Evolutionary conservation across 176 grass and related monocot genomes (phyloP).

Genomic region (Stipa capillata): DNA sequence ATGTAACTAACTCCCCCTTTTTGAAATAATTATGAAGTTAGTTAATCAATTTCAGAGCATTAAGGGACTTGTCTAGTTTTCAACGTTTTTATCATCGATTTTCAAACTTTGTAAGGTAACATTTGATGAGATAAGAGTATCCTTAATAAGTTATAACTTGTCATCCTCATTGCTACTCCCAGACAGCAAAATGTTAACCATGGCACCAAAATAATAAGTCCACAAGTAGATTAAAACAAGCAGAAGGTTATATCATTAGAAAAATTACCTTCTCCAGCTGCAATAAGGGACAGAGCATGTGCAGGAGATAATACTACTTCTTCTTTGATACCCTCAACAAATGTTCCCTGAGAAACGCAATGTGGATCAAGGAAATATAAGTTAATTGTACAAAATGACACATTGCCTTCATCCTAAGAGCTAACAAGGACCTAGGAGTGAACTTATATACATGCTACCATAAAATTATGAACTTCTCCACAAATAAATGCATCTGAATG

Average conservation of each 20-base stretch:
- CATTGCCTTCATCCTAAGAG: neutral
- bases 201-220: neutral
- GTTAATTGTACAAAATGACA: conserved; percentile 7
- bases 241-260: neutral
- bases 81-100: neutral
- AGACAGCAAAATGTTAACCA: neutral
- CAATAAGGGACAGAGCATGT: conserved; percentile 96
- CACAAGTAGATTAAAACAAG: neutral
- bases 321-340: conserved; percentile 99
- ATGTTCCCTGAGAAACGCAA: conserved; percentile 70
- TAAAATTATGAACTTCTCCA: neutral
- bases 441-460: conserved; percentile 7
- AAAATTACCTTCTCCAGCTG: conserved; percentile 89
- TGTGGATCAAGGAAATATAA: conserved; percentile 3
- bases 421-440: neutral
- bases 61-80: neutral
- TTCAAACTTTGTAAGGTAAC: neutral
- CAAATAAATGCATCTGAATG: neutral
- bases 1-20: neutral
- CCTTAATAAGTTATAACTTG: neutral
- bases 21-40: neutral
- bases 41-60: neutral
- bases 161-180: neutral
- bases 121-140: neutral
- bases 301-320: conserved; percentile 99